Conservation (phyloP, 1,139 yeast genomes). For the Kluyveromyces marxianus region DNA sequence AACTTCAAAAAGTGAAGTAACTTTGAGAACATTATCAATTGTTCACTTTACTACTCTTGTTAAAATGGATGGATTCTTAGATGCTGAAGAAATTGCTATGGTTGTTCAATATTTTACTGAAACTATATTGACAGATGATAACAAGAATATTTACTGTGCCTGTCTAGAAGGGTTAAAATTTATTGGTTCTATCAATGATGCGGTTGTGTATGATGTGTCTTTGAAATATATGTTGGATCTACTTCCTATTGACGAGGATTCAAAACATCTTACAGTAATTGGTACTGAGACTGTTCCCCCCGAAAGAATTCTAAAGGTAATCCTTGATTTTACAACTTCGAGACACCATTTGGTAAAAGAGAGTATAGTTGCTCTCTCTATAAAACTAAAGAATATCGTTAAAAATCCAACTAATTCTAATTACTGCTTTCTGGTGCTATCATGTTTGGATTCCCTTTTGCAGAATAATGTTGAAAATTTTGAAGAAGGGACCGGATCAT, state of each 20-base stretch:
- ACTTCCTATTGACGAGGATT: conserved; percentile 37
- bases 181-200: conserved; percentile 36
- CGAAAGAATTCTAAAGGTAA: conserved; percentile 38
- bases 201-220: conserved; percentile 48
- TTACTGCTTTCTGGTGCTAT: conserved; percentile 25
- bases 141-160: conserved; percentile 36
- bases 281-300: conserved; percentile 23
- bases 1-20: conserved; percentile 57
- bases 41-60: conserved; percentile 54
- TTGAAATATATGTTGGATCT: conserved; percentile 52
- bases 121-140: conserved; percentile 42
- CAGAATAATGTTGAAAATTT: conserved; percentile 19
- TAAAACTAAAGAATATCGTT: conserved; percentile 15
- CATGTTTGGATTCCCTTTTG: conserved; percentile 25
- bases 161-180: conserved; percentile 48
- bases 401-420: conserved; percentile 13
- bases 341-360: conserved; percentile 26
- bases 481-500: conserved; percentile 11
- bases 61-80: conserved; percentile 40
- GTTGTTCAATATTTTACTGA: conserved; percentile 64
- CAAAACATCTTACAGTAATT: conserved; percentile 19
- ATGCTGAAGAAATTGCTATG: conserved; percentile 48
- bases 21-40: conserved; percentile 59
- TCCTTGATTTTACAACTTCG: conserved; percentile 33
- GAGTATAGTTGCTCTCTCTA: conserved; percentile 21